A percentile compares a stretch with the other conserved stretches of the same genome.
phyloP scores from a whole-genome alignment of 1,284 basidiomycete genomes.

The Naganishia albida region DNA sequence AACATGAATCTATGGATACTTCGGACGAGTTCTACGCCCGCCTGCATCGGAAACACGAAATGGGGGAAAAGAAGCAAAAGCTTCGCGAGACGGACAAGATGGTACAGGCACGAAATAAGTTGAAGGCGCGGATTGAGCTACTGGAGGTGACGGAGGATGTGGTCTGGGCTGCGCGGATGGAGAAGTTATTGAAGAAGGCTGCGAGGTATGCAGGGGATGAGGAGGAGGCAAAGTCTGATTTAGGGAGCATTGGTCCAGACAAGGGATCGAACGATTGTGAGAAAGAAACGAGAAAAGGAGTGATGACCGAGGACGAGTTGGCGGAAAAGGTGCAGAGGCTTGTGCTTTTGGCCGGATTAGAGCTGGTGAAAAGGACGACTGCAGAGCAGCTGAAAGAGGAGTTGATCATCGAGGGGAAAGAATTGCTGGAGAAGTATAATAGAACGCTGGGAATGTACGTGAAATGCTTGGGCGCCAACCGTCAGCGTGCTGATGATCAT shows the following conservation, averaged over 20 bases:
- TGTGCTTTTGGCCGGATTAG: constrained; percentile 42
- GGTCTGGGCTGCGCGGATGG: constrained; percentile 53
- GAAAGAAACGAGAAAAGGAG: not conserved
- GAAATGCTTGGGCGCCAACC: not conserved
- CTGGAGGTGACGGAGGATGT: constrained; percentile 69
- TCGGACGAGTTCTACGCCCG: constrained; percentile 81
- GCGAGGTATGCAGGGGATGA: constrained; percentile 24
- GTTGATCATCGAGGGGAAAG: constrained; percentile 48
- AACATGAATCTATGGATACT: constrained; percentile 66
- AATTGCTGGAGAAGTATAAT: constrained; percentile 48
- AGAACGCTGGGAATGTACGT: constrained; percentile 37
- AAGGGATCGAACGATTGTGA: not conserved
- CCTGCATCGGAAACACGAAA: constrained; percentile 81
- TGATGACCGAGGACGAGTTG: constrained; percentile 33
- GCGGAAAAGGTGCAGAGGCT: constrained; percentile 16
- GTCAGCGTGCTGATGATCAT: not conserved
- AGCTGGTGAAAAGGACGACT: constrained; percentile 41
- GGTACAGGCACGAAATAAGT: constrained; percentile 84
- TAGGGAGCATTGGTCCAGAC: not conserved
- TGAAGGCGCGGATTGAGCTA: constrained; percentile 83
- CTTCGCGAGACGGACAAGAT: constrained; percentile 86
- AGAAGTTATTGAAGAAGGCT: constrained; percentile 26
- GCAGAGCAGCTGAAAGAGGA: constrained; percentile 45
- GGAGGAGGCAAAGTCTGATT: not conserved
- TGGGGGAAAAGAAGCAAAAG: constrained; percentile 78